Conservation (phyloP, 305 asterid genomes). For the Solanum hybrid region DNA sequence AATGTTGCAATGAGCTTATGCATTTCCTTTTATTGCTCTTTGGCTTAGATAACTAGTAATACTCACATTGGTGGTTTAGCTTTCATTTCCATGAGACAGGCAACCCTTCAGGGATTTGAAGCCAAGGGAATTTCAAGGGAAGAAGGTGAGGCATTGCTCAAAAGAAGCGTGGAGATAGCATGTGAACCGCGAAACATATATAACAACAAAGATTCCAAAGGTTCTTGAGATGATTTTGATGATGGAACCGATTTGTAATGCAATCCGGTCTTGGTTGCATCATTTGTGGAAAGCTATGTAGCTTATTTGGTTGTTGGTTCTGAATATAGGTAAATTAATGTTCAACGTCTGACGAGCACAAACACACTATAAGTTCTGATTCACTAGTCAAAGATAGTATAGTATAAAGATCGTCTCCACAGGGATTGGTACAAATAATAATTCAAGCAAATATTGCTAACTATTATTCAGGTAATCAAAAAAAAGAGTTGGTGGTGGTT, state of each 20-base stretch:
- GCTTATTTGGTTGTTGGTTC: slow-evolving; percentile 84
- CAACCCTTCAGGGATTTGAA: slow-evolving; percentile 79
- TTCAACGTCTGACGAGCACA: background rate
- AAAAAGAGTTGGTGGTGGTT: background rate
- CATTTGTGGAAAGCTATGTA: slow-evolving; percentile 76
- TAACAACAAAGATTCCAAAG: slow-evolving; percentile 34
- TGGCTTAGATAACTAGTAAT: background rate
- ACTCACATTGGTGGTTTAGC: background rate
- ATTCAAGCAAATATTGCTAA: no score
- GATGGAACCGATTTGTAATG: slow-evolving; percentile 10
- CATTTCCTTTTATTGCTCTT: background rate
- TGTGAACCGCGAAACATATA: slow-evolving; percentile 36
- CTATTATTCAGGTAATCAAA: no score
- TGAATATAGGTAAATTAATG: slow-evolving; percentile 45
- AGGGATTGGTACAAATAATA: no score
- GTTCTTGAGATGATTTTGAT: slow-evolving; percentile 26
- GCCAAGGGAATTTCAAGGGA: slow-evolving; percentile 49
- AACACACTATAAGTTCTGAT: no score
- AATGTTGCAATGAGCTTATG: slow-evolving; percentile 26
- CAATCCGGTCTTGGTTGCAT: slow-evolving; percentile 56
- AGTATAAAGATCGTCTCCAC: no score
- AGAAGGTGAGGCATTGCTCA: slow-evolving; percentile 53
- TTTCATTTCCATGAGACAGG: slow-evolving; percentile 27
- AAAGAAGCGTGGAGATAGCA: slow-evolving; percentile 58
- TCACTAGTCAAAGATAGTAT: no score